These are phyloP conservation scores for Castanea crenata DNA, from an alignment of 306 rosid species.

Conservation along the genomic window DNA sequence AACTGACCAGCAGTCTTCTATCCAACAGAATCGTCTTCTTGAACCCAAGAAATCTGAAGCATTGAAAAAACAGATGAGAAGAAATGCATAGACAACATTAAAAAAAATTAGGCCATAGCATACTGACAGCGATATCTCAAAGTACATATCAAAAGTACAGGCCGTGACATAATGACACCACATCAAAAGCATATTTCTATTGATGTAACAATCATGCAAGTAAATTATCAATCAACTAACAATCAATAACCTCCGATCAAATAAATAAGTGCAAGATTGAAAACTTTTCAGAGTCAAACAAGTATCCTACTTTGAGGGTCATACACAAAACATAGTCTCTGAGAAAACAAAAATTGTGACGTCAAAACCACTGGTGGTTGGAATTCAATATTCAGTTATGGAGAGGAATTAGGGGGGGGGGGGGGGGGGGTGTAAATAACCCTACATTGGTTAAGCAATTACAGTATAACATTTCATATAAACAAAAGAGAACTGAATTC, in stretches of 20 bases:
- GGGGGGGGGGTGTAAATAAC: too few species aligned
- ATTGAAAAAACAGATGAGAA: neutral
- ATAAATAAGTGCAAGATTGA: neutral
- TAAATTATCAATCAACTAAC: neutral
- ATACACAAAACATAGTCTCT: neutral
- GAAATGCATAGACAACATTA: neutral
- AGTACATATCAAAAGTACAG: neutral
- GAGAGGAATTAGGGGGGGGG: too few species aligned
- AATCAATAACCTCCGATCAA: neutral
- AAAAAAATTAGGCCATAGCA: neutral
- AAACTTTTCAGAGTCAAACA: neutral
- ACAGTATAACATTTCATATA: neutral
- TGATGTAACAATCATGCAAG: neutral
- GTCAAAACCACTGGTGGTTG: neutral
- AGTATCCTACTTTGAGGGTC: neutral
- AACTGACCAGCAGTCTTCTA: constrained; percentile 74
- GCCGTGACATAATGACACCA: neutral
- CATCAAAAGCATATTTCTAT: neutral
- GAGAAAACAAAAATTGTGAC: neutral
- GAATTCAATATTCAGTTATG: neutral
- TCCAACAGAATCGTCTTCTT: constrained; percentile 80
- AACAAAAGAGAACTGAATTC: neutral
- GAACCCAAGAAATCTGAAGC: constrained; percentile 79
- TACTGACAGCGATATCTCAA: too few species aligned
- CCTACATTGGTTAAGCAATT: too few species aligned